A percentile compares a stretch with the other conserved stretches of the same genome.
Evolutionary conservation across 345 rosid genomes (phyloP).

Genomic region (Linum lewisii): DNA sequence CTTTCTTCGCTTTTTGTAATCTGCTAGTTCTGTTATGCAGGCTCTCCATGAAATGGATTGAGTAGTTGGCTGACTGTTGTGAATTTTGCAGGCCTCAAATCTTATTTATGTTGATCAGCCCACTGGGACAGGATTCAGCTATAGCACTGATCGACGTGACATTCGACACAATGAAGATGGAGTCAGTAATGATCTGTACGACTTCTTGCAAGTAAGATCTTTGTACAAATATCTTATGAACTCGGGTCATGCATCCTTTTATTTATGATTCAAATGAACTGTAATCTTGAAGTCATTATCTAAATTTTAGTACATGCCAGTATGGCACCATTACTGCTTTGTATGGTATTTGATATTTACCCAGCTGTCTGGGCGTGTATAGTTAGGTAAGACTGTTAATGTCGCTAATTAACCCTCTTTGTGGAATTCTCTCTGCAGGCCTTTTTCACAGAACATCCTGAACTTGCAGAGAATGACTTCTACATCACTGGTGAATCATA

Average conservation of each 20-base stretch:
- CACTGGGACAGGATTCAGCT: conserved; percentile 95
- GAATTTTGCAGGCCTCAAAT: conserved; percentile 62
- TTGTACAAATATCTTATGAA: not conserved
- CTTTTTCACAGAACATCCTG: conserved; percentile 87
- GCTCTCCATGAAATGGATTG: not conserved
- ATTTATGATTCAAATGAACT: too few relatives aligned
- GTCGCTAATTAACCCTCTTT: conserved; percentile 7
- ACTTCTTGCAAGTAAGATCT: conserved; percentile 72
- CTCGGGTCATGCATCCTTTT: not conserved
- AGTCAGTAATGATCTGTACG: conserved; percentile 85
- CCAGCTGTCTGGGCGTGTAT: not conserved
- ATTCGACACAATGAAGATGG: conserved; percentile 79
- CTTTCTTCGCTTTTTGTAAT: not conserved
- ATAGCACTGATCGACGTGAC: conserved; percentile 74
- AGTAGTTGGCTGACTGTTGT: not conserved
- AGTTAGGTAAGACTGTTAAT: not conserved
- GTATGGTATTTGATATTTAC: too few relatives aligned
- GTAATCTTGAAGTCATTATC: not conserved
- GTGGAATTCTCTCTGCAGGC: conserved; percentile 35
- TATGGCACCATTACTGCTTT: not conserved
- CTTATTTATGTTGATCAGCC: conserved; percentile 97
- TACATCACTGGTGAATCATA: conserved; percentile 97
- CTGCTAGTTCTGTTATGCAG: not conserved
- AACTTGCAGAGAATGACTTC: conserved; percentile 64
- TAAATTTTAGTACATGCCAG: not conserved